phyloP scores from a whole-genome alignment of 225 moss, liverwort and hornwort species.

The Anthoceros angustus region DNA sequence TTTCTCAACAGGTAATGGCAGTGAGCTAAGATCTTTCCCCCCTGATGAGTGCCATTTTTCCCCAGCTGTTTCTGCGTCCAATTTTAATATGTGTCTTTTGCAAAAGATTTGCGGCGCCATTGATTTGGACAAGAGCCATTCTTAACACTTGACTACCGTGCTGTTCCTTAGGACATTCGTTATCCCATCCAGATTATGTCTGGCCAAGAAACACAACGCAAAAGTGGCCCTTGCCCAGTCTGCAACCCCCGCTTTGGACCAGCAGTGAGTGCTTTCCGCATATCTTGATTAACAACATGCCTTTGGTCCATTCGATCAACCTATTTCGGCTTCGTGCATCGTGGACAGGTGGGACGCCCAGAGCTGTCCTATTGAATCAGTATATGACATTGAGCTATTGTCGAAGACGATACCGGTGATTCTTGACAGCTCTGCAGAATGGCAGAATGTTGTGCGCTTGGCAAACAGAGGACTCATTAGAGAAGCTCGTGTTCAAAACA shows the following conservation, averaged over 20 bases:
- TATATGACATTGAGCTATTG: conserved; percentile 31
- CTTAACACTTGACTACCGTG: neutral
- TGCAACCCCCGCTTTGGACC: neutral
- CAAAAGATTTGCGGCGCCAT: no score
- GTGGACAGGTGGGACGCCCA: conserved; percentile 11
- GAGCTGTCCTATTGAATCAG: conserved; percentile 15
- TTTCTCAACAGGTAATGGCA: conserved; percentile 29
- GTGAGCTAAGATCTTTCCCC: no score
- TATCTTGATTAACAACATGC: no score
- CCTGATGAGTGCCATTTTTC: no score
- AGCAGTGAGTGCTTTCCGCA: neutral
- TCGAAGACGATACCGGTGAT: conserved; percentile 30
- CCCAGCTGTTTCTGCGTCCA: no score
- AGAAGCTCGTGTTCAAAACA: conserved; percentile 19
- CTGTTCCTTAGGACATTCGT: conserved; percentile 34
- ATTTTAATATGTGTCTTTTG: no score
- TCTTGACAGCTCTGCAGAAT: conserved; percentile 21
- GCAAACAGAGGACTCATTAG: neutral
- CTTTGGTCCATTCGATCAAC: no score
- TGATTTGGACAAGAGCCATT: neutral
- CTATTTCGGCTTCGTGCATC: conserved; percentile 8
- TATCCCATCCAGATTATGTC: conserved; percentile 33
- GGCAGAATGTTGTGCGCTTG: conserved; percentile 15
- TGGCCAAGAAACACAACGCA: conserved; percentile 21
- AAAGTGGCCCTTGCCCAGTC: conserved; percentile 7